Evolutionary conservation across 257 asterid genomes (phyloP), one percentile per base, ranked within the genome.

Genomic region (Nicotiana otophora): DNA sequence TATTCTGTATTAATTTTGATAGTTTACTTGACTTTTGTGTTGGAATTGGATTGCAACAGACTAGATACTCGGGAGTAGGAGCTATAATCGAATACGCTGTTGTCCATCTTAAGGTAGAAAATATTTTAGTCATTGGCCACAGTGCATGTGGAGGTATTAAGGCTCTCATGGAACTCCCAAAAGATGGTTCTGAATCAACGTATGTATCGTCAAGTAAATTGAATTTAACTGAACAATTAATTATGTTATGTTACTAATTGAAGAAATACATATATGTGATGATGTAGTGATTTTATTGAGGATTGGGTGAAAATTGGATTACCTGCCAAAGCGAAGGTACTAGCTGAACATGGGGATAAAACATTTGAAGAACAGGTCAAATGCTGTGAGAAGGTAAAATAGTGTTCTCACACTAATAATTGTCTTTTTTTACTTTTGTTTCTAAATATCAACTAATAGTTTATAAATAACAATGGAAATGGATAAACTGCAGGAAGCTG

Each of bases 71-170:
- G 14, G 99, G 98, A 82, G 89, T 85, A 36, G 98, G 99, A 67
- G 86, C 97, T 63, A 94, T 94, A 0, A 72, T 95, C 65, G 99
- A 95, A 88, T 95, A 88, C 81, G 99, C 90, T 82, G 97, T 94
- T 39, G 88, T 94, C 75, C 89, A 88, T 89, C 93, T 95, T 51
- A 91, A 95, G 92, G 98, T 95, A 57, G 83, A 86, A 86, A 89
- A 90, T 74, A 94, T 96, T 70, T 86, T 94, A 15, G 99, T 95
- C 74, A 92, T 95, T 84, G 99, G 99, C 10, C 99, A 95, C 89
- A 95, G 99, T 48, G 87, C 91, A 31, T 94, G 98, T 83, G 99
- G 99, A 83, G 98, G 98, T 36, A 95, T 95, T 65, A 86, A 95
- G 86, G 97, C 93, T 20, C 97, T 95, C 86, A 90, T 95, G 97